phyloP scores from a whole-genome alignment of 2,329 filamentous ascomycete species.

The Colletotrichum horii region DNA sequence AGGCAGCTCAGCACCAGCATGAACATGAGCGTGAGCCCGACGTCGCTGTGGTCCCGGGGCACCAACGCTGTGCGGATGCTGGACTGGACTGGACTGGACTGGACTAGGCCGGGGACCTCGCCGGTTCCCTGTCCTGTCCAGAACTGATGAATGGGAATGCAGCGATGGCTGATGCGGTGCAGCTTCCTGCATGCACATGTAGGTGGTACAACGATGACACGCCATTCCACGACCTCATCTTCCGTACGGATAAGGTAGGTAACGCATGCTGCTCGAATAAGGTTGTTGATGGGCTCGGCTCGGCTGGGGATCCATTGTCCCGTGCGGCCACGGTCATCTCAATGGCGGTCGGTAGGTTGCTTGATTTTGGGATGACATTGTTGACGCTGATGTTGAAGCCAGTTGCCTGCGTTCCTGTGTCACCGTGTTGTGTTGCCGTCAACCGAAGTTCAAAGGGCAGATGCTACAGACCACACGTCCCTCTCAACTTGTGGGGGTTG shows the following conservation, averaged over 20 bases:
- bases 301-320: neutral
- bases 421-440: neutral
- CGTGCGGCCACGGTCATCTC: neutral
- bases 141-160: neutral
- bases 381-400: neutral
- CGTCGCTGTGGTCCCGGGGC: neutral
- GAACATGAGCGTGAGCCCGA: neutral
- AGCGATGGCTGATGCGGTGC: constrained; percentile 1
- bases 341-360: neutral
- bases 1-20: neutral
- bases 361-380: neutral
- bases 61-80: neutral
- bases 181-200: constrained; percentile 9
- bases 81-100: neutral
- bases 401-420: neutral
- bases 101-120: neutral
- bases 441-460: neutral
- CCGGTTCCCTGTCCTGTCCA: neutral
- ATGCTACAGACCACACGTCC: neutral
- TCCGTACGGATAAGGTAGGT: neutral
- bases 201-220: constrained; percentile 1
- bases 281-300: neutral
- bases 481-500: neutral
- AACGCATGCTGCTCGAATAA: neutral
- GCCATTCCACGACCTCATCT: neutral